Evolutionary conservation across 495 filamentous ascomycete species (phyloP).

Genomic region (Stereocaulon alpinum): DNA sequence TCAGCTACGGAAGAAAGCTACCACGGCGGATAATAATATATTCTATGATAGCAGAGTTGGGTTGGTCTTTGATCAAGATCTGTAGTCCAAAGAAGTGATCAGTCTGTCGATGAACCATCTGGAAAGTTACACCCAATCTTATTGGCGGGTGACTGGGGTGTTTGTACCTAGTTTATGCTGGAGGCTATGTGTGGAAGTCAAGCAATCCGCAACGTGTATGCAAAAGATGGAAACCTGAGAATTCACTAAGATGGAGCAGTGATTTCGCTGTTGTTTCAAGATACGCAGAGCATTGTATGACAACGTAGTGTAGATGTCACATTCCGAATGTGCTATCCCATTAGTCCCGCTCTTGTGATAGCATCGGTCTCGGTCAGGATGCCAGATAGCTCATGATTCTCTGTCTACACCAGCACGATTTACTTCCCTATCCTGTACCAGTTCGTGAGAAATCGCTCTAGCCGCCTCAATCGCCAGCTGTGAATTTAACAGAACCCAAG

Average conservation of each 20-base stretch:
- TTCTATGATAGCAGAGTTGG: constrained; percentile 21
- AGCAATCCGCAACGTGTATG: constrained; percentile 20
- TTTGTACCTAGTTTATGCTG: constrained; percentile 24
- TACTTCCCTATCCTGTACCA: not conserved
- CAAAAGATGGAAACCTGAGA: constrained; percentile 16
- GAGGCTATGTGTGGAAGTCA: constrained; percentile 21
- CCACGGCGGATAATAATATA: constrained; percentile 21
- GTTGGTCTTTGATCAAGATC: constrained; percentile 22
- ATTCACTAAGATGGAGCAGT: constrained; percentile 1
- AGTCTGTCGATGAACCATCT: not conserved
- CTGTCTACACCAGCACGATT: not conserved
- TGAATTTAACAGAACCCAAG: constrained; percentile 12
- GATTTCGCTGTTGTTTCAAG: too few relatives aligned
- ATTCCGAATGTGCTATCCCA: not conserved
- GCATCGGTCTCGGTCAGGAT: too few relatives aligned
- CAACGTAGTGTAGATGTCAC: constrained; percentile 2
- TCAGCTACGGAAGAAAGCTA: constrained; percentile 20
- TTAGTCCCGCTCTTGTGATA: too few relatives aligned
- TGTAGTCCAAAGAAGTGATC: constrained; percentile 16
- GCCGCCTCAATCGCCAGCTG: constrained; percentile 10
- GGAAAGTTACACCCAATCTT: constrained; percentile 18
- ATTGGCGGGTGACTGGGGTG: constrained; percentile 26
- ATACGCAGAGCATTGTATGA: too few relatives aligned
- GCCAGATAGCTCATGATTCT: not conserved
- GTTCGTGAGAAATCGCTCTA: not conserved